phyloP scores from a whole-genome alignment of 2,329 filamentous ascomycete genomes.

The Fusarium verticillioides region DNA sequence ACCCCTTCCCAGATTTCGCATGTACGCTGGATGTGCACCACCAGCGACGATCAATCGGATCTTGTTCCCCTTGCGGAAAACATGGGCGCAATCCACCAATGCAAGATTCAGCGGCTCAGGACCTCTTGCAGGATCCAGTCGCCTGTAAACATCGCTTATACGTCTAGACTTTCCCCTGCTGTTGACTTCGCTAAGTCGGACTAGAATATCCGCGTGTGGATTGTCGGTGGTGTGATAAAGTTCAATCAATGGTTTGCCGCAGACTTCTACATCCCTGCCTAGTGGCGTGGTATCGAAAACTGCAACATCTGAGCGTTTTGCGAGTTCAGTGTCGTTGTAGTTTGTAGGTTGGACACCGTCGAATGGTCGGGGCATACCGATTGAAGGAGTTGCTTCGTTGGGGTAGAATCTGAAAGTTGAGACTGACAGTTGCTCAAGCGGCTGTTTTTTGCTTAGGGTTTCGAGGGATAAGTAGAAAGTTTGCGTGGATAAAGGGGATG shows the following conservation, averaged over 20 bases:
- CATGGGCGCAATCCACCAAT: background rate
- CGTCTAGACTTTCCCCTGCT: background rate
- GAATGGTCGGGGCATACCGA: background rate
- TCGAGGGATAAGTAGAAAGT: background rate
- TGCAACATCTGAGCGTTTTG: fast-evolving
- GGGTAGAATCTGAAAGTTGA: background rate
- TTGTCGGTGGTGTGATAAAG: background rate
- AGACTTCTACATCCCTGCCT: background rate
- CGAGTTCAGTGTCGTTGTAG: background rate
- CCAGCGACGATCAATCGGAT: background rate
- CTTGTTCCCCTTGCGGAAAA: background rate
- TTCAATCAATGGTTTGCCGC: background rate
- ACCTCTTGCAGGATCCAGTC: fast-evolving
- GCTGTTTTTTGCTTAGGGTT: fast-evolving
- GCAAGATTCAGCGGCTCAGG: background rate
- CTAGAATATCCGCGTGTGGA: background rate
- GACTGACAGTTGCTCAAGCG: background rate
- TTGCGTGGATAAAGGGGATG: fast-evolving
- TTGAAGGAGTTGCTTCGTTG: background rate
- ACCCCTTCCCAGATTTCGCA: background rate
- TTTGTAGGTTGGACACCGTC: background rate
- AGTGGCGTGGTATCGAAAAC: background rate
- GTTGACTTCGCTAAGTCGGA: background rate
- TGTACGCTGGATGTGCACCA: background rate
- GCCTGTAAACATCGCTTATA: background rate